Evolutionary conservation across 192 early-diverging fungal genomes (phyloP), one percentile per base, ranked within the genome.

Genomic region (Backusella mclennaniae): DNA sequence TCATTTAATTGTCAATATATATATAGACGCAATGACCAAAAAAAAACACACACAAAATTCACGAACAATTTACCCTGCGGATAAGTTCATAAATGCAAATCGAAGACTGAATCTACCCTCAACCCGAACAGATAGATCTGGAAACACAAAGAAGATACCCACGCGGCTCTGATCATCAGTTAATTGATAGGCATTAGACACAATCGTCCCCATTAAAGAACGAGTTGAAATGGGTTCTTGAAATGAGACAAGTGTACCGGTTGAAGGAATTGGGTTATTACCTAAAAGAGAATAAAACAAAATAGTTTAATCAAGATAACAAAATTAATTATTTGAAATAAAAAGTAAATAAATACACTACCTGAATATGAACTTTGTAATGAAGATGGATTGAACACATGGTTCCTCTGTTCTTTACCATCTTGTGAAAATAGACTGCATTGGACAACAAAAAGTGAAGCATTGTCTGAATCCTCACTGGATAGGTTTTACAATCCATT

Each of bases 131-230:
- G 90, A 92, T 41, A 94, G 77, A 74, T 94, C 93, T 71, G 90
- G 93, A 80, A 94, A 94, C 35, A 94, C 85, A 73, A 94, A 94
- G 63, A 91, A 94, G 35, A 93, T 87, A 42, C 77, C 77, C n/a
- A 36, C 15, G 31, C 23, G 31, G 1, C 71, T 67, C n/a, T 79
- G 56, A 6, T 33, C 49, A 59, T 75, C 41, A 3, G 29, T 53
- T 19, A 79, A 56, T 36, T 70, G 72, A 23, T 74, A 56, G 9
- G 77, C 67, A 52, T 75, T 79, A 12, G 73, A 73, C 36, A 71
- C 52, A 21, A 79, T 59, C 0, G 77, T 67, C 4, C 77, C 77
- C 67, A 74, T 75, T 7, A 79, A 42, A 36, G 73, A 68, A 11
- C 73, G 63, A 29, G 77, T 79, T 1, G 73, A 49, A 15, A 56